phyloP scores from a whole-genome alignment of 768 basidiomycete species.

The Boletus rex-veris region DNA sequence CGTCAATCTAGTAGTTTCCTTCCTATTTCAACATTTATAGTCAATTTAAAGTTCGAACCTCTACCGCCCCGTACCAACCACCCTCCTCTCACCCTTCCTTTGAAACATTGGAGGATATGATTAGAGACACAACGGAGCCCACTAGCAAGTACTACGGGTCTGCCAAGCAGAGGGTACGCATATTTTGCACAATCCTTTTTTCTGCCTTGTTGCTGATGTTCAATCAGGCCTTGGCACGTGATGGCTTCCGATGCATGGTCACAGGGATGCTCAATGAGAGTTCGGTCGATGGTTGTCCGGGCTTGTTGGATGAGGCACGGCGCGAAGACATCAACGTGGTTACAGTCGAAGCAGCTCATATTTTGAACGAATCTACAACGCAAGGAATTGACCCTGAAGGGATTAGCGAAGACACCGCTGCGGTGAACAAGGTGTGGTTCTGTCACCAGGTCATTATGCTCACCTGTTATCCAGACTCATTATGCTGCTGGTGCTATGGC shows the following conservation, averaged over 20 bases:
- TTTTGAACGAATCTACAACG: background rate
- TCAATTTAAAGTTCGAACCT: background rate
- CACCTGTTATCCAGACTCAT: background rate
- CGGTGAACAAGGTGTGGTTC: background rate
- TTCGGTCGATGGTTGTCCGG: background rate
- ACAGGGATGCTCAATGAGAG: background rate
- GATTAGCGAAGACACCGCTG: no score
- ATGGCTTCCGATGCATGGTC: background rate
- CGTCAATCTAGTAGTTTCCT: background rate
- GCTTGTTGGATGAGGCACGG: background rate
- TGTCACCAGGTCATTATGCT: background rate
- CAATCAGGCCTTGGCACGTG: background rate
- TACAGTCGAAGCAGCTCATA: background rate
- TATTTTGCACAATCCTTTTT: no score
- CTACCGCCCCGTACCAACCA: background rate
- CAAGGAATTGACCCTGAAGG: background rate
- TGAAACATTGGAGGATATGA: background rate
- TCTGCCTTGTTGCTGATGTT: background rate
- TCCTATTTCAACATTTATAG: background rate
- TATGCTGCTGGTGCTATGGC: background rate
- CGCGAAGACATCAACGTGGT: fast-evolving
- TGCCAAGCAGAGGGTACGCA: background rate
- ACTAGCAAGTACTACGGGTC: background rate
- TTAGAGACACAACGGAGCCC: background rate
- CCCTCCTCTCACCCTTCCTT: background rate